Evolutionary conservation across 768 basidiomycete species (phyloP).

Genomic region (Pluteus cervinus): DNA sequence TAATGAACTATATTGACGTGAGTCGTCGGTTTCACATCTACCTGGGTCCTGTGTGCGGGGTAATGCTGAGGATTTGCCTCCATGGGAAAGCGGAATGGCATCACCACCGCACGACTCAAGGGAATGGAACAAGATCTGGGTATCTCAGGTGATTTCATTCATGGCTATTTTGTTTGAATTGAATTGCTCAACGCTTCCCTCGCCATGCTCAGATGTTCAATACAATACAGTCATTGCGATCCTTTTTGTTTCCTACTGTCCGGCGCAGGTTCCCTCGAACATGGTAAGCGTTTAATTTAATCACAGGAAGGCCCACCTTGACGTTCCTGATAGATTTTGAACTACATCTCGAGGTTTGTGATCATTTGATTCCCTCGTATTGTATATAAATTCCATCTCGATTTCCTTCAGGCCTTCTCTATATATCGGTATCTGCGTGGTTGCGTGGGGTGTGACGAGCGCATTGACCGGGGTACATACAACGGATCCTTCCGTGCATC

Average conservation of each 20-base stretch:
- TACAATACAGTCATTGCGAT: constrained; percentile 47
- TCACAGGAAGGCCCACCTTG: no score
- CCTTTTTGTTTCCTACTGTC: constrained; percentile 54
- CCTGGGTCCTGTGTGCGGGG: no score
- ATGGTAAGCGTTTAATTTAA: constrained; percentile 34
- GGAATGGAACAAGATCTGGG: constrained; percentile 44
- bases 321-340: constrained; percentile 47
- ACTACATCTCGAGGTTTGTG: constrained; percentile 43
- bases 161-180: constrained; percentile 18
- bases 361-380: neutral
- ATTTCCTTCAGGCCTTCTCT: constrained; percentile 41
- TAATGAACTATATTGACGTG: constrained; percentile 70
- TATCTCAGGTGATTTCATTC: constrained; percentile 30
- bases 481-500: neutral
- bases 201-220: constrained; percentile 42
- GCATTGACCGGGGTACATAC: constrained; percentile 49
- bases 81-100: constrained; percentile 34
- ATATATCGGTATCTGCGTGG: constrained; percentile 56
- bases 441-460: constrained; percentile 60
- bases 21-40: constrained; percentile 7
- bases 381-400: neutral
- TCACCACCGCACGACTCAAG: constrained; percentile 45
- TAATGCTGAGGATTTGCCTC: neutral
- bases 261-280: constrained; percentile 62
- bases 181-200: no score